Evolutionary conservation across 352 stramenopile genomes (phyloP).

Genomic region (Globisporangium cystogenes): DNA sequence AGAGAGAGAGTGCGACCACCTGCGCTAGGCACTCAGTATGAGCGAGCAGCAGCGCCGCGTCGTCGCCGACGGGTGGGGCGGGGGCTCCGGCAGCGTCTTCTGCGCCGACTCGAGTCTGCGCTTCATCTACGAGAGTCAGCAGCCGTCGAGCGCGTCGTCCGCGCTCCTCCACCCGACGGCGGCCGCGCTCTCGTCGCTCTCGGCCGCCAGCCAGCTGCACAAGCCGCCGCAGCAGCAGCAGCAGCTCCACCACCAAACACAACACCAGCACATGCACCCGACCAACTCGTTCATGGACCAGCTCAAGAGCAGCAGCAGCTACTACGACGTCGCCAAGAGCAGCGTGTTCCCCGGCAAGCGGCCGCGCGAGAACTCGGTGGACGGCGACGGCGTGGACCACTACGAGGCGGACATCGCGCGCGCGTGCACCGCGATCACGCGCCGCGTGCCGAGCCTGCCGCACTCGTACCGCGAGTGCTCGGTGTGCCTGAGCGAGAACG

Average conservation of each 20-base stretch:
- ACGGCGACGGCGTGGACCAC: conserved; percentile 37
- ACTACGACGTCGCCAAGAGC: not conserved
- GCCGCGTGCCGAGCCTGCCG: conserved; percentile 34
- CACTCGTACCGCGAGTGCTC: conserved; percentile 65
- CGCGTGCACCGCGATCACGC: conserved; percentile 44
- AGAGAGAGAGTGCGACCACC: too few species aligned
- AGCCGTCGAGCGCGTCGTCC: not conserved
- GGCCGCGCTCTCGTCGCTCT: conserved; percentile 27
- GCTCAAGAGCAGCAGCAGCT: conserved; percentile 11
- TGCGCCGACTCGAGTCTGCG: conserved; percentile 78
- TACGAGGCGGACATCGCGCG: conserved; percentile 63
- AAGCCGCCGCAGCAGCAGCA: conserved; percentile 3
- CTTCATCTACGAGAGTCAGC: conserved; percentile 67
- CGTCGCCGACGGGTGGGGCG: conserved; percentile 69
- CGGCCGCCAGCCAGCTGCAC: not conserved
- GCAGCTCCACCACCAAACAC: not conserved
- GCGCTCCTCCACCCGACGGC: conserved; percentile 12
- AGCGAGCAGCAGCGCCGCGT: conserved; percentile 38
- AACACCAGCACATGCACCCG: not conserved
- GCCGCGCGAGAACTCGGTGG: conserved; percentile 11
- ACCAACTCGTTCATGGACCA: conserved; percentile 12
- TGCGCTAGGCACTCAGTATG: not conserved
- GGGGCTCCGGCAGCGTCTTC: conserved; percentile 58
- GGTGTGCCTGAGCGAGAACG: conserved; percentile 67
- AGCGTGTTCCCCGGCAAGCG: conserved; percentile 13